These are phyloP conservation scores for Diatrype stigma DNA, from an alignment of 2,329 filamentous ascomycete species.

Conservation along the genomic window DNA sequence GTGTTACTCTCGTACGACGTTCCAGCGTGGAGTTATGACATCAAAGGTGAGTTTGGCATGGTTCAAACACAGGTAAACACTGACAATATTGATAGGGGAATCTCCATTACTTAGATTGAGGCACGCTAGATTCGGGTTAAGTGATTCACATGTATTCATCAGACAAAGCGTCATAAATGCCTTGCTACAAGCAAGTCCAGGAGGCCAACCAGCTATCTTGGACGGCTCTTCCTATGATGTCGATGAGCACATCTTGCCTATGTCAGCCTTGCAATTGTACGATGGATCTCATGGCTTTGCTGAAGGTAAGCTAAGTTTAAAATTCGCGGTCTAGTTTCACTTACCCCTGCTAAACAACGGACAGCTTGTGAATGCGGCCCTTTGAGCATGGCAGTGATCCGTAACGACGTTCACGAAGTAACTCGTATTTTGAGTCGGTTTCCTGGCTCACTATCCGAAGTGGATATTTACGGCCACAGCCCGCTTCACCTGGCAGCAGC, in stretches of 20 bases:
- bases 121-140: no score
- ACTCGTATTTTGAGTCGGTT: slow-evolving; percentile 1
- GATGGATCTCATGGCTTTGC: not conserved
- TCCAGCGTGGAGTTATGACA: not conserved
- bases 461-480: not conserved
- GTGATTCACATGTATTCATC: no score
- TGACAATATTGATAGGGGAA: not conserved
- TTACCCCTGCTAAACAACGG: not conserved
- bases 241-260: not conserved
- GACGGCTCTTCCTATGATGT: not conserved
- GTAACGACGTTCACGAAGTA: not conserved
- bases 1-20: not conserved
- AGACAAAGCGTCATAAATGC: not conserved
- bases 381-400: slow-evolving; percentile 5
- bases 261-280: not conserved
- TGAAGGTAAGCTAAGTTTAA: not conserved
- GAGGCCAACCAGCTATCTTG: not conserved
- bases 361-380: slow-evolving; percentile 2
- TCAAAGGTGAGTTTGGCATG: not conserved
- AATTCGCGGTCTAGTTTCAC: not conserved
- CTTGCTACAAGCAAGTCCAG: not conserved
- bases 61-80: not conserved
- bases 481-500: slow-evolving; percentile 1
- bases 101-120: slow-evolving; percentile 1
- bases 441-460: slow-evolving; percentile 1